Conservation (phyloP, 805 yeast genomes). For the Zygotorulaspora chibaensis region DNA sequence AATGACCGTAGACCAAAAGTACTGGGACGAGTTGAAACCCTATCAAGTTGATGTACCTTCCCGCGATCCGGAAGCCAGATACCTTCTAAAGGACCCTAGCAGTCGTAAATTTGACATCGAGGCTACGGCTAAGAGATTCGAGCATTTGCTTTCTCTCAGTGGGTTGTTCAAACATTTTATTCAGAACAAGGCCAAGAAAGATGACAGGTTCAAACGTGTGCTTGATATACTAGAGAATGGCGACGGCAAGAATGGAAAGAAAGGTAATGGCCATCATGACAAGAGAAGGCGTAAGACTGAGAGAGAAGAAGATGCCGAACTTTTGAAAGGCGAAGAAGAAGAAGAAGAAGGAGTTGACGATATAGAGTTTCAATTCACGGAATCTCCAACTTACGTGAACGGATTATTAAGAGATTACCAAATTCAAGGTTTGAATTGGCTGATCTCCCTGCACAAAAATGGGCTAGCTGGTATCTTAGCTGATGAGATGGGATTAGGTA, state of each 20-base stretch:
- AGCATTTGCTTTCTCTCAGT: constrained; percentile 61
- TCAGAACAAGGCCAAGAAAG: constrained; percentile 57
- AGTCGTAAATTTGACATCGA: constrained; percentile 44
- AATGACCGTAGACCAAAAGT: constrained; percentile 22
- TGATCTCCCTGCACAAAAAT: constrained; percentile 62
- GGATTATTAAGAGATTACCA: constrained; percentile 71
- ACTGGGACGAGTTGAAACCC: constrained; percentile 24
- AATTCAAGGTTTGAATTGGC: constrained; percentile 78
- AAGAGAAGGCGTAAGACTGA: constrained; percentile 65
- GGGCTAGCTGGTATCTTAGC: constrained; percentile 72
- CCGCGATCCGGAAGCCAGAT: constrained; percentile 20
- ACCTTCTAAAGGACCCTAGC: constrained; percentile 25
- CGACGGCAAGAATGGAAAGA: constrained; percentile 14
- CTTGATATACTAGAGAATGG: constrained; percentile 37
- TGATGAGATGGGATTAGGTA: constrained; percentile 85
- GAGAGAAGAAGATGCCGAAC: constrained; percentile 73
- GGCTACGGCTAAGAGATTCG: constrained; percentile 62
- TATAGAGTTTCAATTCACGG: constrained; percentile 54
- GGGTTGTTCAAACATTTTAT: constrained; percentile 66
- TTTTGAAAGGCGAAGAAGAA: constrained; percentile 55
- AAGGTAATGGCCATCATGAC: constrained; percentile 27
- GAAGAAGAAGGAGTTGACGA: constrained; percentile 26
- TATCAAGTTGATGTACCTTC: constrained; percentile 25
- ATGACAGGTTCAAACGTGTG: constrained; percentile 52
- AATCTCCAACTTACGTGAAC: constrained; percentile 69